Evolutionary conservation across 2,329 filamentous ascomycete genomes (phyloP), one percentile per base, ranked within the genome.

Genomic region (Epichloe hybrida): DNA sequence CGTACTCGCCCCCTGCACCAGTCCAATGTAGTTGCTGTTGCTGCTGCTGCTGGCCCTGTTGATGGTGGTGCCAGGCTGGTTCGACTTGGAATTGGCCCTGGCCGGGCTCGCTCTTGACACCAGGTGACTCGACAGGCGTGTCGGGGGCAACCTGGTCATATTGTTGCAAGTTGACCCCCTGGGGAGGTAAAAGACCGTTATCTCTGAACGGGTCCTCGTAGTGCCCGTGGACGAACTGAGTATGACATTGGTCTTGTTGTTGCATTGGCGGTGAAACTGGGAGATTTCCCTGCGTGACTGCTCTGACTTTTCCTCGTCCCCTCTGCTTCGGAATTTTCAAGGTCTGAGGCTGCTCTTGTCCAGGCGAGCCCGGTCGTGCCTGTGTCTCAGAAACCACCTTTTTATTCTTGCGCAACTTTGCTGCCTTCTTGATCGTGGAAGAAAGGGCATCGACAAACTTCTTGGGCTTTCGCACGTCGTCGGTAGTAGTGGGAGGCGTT

Each of bases 381-480:
- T 27, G 23, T 27, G 20, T 11, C 15, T 46, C 40, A 2, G 57
- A 53, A 1, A 51, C 46, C 15, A 53, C 48, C 54, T 64, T 67
- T 37, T 59, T 61, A 27, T 53, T 51, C 51, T 60, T 66, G 50
- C 64, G 61, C 48, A 69, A 55, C 39, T 61, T 64, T 20, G 64
- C 64, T 23, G 68, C 67, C 56, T 69, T 70, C 49, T 65, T 64
- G 44, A 70, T 61, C 4, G 68, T 70, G 36, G 69, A 70, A 11
- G 68, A 66, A 38, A 71, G 61, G 7, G 68, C 67, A 47, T 70
- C 66, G 54, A 71, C 64, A 49, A 71, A 66, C 54, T 64, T 69
- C 55, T 68, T 70, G 31, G 64, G 58, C 56, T 64, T 67, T 49
- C 64, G 62, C 31, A 50, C 56, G 35, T 53, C 56, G 35, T 53